phyloP scores from a whole-genome alignment of 2,329 filamentous ascomycete species.

The Fusarium sp. region DNA sequence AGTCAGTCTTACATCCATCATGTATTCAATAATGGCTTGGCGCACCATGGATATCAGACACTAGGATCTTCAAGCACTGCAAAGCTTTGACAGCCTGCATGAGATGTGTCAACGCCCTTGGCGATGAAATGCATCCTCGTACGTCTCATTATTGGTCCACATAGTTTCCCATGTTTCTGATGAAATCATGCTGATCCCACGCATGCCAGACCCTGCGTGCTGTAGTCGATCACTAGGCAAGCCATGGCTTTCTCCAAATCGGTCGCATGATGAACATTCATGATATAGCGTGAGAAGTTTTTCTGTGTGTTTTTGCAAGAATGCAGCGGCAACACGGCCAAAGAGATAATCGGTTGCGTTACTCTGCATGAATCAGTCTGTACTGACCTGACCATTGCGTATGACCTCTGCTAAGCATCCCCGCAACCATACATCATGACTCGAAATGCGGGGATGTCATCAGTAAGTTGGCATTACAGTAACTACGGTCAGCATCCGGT shows the following conservation, averaged over 20 bases:
- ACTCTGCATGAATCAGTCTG: conserved; percentile 15
- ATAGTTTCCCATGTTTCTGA: conserved; percentile 6
- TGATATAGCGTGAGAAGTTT: background rate
- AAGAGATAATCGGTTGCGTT: conserved; percentile 3
- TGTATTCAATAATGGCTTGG: no score
- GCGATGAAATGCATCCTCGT: background rate
- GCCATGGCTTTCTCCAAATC: conserved; percentile 9
- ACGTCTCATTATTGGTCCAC: conserved; percentile 11
- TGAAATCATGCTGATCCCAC: conserved; percentile 22
- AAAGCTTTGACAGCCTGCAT: conserved; percentile 3
- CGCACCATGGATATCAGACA: no score
- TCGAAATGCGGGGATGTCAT: conserved; percentile 17
- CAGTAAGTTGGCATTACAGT: background rate
- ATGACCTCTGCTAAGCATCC: conserved; percentile 21
- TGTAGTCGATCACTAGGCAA: conserved; percentile 10
- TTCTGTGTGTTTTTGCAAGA: background rate
- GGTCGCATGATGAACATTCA: conserved; percentile 17
- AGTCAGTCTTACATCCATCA: no score
- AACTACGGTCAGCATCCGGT: conserved; percentile 16
- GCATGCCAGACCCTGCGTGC: conserved; percentile 1
- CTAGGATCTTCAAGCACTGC: background rate
- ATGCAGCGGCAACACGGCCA: background rate
- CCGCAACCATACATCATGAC: background rate
- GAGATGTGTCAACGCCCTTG: background rate
- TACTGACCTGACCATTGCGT: conserved; percentile 17